phyloP scores from a whole-genome alignment of 768 basidiomycete genomes.

The Mycena sanguinolenta region DNA sequence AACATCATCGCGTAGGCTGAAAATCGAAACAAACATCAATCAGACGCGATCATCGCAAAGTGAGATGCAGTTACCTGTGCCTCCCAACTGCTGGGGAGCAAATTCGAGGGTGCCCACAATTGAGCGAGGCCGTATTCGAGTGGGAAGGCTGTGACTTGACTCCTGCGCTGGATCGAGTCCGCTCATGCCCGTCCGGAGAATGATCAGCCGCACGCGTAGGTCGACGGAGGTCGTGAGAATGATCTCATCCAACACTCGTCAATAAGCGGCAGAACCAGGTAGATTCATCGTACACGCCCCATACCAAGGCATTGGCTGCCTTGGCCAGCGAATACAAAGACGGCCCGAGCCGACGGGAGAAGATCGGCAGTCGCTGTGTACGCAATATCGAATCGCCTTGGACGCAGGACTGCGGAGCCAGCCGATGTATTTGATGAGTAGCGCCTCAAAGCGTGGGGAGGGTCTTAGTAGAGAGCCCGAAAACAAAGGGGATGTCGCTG shows the following conservation, averaged over 20 bases:
- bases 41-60: neutral
- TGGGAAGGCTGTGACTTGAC: conserved; percentile 68
- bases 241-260: conserved; percentile 71
- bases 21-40: neutral
- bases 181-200: conserved; percentile 45
- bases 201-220: conserved; percentile 61
- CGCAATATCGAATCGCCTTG: conserved; percentile 64
- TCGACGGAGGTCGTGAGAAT: conserved; percentile 65
- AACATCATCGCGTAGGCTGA: conserved; percentile 82
- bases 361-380: conserved; percentile 75
- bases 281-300: conserved; percentile 70
- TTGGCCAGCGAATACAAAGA: conserved; percentile 76
- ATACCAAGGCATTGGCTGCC: conserved; percentile 77
- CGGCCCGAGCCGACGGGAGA: conserved; percentile 60
- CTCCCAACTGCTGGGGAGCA: conserved; percentile 74
- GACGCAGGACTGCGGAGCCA: conserved; percentile 57
- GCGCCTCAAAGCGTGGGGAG: conserved; percentile 56
- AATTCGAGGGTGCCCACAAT: conserved; percentile 80
- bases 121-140: conserved; percentile 58
- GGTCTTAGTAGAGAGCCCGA: conserved; percentile 77
- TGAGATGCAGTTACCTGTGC: conserved; percentile 70
- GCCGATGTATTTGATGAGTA: conserved; percentile 61
- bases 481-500: conserved; percentile 50
- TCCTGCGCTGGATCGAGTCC: conserved; percentile 48
- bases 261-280: conserved; percentile 63